Evolutionary conservation across 345 rosid genomes (phyloP).

Genomic region (Moricandia arvensis): DNA sequence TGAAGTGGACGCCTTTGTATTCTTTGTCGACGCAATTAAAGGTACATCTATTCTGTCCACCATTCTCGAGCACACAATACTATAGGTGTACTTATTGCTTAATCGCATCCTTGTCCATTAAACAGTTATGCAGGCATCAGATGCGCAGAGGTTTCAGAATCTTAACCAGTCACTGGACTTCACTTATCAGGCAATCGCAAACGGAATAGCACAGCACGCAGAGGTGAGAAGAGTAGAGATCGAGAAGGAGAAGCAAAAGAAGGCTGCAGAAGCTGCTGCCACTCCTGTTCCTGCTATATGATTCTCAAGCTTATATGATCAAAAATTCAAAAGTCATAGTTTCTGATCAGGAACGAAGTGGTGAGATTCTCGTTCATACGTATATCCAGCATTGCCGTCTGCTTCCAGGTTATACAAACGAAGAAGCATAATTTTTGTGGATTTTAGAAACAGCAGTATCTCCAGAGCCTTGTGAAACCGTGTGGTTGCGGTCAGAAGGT

Average conservation of each 20-base stretch:
- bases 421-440: slow-evolving; percentile 28
- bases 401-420: slow-evolving; percentile 22
- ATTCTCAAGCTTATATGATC: slow-evolving; percentile 5
- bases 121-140: slow-evolving; percentile 73
- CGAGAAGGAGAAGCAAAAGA: slow-evolving; percentile 84
- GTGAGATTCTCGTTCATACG: slow-evolving; percentile 27
- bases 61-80: neutral
- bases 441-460: neutral
- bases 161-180: slow-evolving; percentile 80
- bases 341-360: too few relatives aligned
- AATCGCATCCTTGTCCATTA: neutral
- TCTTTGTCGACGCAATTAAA: slow-evolving; percentile 85
- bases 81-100: neutral
- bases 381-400: neutral
- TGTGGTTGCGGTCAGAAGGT: slow-evolving; percentile 29
- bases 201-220: slow-evolving; percentile 89
- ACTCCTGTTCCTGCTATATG: slow-evolving; percentile 16
- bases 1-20: slow-evolving; percentile 95
- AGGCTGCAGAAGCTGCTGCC: slow-evolving; percentile 46
- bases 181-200: slow-evolving; percentile 84
- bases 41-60: slow-evolving; percentile 42
- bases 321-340: neutral
- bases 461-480: slow-evolving; percentile 4
- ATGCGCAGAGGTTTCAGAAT: slow-evolving; percentile 78
- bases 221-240: slow-evolving; percentile 89